Conservation (phyloP, 2,329 filamentous ascomycete species). For the Penicillium sp. region DNA sequence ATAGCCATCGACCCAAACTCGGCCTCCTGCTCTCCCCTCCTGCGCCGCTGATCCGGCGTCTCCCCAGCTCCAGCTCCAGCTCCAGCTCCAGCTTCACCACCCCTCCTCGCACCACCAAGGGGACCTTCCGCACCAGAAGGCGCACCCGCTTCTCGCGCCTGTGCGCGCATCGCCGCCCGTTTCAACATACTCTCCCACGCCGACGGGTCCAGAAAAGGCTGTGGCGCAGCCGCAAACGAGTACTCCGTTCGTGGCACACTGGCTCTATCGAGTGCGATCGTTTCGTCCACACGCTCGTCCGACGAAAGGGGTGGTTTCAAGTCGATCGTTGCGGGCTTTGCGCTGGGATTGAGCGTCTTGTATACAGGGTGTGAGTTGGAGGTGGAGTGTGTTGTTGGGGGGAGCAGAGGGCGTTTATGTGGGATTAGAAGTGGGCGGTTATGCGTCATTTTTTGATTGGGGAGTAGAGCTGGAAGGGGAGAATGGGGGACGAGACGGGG, state of each 20-base stretch:
- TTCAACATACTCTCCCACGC: conserved; percentile 28
- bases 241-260: conserved; percentile 22
- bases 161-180: conserved; percentile 3
- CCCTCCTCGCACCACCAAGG: background rate
- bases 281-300: background rate
- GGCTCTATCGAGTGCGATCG: background rate
- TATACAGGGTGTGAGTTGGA: conserved; percentile 1
- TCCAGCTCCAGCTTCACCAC: background rate
- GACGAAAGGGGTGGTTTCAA: conserved; percentile 10
- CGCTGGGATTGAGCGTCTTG: conserved; percentile 21
- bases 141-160: background rate
- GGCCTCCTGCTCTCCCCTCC: conserved; percentile 18
- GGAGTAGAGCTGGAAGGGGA: background rate
- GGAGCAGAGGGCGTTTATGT: conserved; percentile 23
- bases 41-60: conserved; percentile 14
- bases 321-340: conserved; percentile 14
- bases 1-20: conserved; percentile 33
- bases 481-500: too few relatives aligned
- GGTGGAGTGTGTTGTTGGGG: conserved; percentile 2
- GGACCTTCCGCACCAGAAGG: conserved; percentile 2
- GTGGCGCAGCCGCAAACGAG: conserved; percentile 28
- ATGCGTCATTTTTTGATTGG: conserved; percentile 1
- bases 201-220: conserved; percentile 37
- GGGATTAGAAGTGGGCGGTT: conserved; percentile 22
- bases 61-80: conserved; percentile 1